phyloP scores from a whole-genome alignment of 2,329 filamentous ascomycete genomes.

The Aspergillus hortae region DNA sequence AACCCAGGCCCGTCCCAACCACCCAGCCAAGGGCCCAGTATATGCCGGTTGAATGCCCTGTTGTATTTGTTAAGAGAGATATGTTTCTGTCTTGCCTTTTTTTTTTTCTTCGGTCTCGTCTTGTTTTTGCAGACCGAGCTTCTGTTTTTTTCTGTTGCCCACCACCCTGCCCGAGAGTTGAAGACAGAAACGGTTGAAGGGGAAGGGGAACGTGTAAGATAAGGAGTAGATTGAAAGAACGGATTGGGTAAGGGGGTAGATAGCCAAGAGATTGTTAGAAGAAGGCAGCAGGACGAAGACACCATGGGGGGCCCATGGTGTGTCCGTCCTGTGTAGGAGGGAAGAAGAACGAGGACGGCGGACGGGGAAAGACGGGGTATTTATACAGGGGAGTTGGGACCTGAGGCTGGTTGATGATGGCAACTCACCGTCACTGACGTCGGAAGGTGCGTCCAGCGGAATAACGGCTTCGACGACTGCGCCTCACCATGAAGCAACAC shows the following conservation, averaged over 20 bases:
- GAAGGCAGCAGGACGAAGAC: background rate
- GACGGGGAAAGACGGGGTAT: background rate
- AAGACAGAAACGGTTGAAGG: too few relatives aligned
- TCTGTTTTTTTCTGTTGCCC: too few relatives aligned
- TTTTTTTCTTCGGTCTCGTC: too few relatives aligned
- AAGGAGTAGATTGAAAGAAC: too few relatives aligned
- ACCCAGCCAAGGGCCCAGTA: constrained; percentile 12
- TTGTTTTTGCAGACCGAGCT: too few relatives aligned
- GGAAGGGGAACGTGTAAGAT: too few relatives aligned
- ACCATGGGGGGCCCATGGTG: background rate
- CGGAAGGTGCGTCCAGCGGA: background rate
- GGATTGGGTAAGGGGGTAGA: too few relatives aligned
- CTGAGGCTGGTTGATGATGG: background rate
- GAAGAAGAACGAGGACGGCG: background rate
- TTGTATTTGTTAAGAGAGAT: background rate
- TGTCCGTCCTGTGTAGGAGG: background rate
- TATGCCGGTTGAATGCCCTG: background rate
- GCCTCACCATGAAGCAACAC: too few relatives aligned
- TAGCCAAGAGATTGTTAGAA: too few relatives aligned
- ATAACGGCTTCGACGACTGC: too few relatives aligned
- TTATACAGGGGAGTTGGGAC: background rate
- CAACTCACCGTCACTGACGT: background rate
- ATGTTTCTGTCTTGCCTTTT: too few relatives aligned
- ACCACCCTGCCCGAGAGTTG: too few relatives aligned
- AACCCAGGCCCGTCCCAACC: constrained; percentile 18